Evolutionary conservation across 1,284 basidiomycete genomes (phyloP), one percentile per base, ranked within the genome.

Genomic region (Mycena sp.): DNA sequence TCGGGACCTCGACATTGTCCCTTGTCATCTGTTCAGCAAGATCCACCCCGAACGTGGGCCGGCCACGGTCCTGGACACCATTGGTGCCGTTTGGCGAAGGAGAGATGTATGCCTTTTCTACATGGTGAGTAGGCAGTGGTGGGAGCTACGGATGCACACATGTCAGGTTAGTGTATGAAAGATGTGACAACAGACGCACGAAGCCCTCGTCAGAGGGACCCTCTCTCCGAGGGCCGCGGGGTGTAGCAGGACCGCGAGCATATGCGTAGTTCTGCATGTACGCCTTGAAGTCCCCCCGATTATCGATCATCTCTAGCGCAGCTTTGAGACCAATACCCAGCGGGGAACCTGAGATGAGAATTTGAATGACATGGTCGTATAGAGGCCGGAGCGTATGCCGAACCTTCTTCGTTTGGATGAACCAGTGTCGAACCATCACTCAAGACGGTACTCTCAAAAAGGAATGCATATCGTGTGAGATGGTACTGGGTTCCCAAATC

Each of bases 401-500:
- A 75, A 79, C 92, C 87, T 69, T 94, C 88, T 35, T 85, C 79
- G n/a, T 80, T 78, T 12, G 58, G 80, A 19, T 95, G 94, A 19
- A 93, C 86, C 32, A 98, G 80, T 1, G 91, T 91, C 21, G 90
- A 85, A 5, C 96, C 97, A 68, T 99, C 98, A 70, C 87, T 91
- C 19, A 99, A 82, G 1, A 97, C 83, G 14, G 94, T 91, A 70
- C 90, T 94, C 79, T 99, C 97, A 73, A 92, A 98, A 25, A 99
- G 80, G 80, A 95, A 98, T 0, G 96, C 94, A 76, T 98, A 99
- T 73, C 96, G 87, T 1, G 94, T 91, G 44, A 99, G 83, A 77
- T 99, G 97, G 77, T 98, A 99, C 77, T 99, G 97, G 12, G 94
- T 94, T 16, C 96, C 98, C 44, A 98, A 84, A 76, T 99, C 98